phyloP scores from a whole-genome alignment of 495 filamentous ascomycete genomes.

The Penicillium argentinense region DNA sequence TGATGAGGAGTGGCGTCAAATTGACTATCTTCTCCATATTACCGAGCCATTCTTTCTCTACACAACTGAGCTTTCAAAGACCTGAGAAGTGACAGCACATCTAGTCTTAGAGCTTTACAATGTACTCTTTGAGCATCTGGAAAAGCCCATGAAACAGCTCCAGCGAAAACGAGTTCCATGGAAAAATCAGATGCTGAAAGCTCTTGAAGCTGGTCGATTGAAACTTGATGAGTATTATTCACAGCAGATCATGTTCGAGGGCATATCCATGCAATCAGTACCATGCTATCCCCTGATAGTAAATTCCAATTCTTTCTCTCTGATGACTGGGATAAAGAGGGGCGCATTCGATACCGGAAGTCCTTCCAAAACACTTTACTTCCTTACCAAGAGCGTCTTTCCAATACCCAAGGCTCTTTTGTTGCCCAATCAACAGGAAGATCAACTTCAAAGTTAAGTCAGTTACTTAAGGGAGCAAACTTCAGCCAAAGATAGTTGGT shows the following conservation, averaged over 20 bases:
- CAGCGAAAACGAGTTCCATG: background rate
- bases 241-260: conserved; percentile 3
- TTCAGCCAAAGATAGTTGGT: no score
- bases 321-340: background rate
- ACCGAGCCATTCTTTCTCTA: conserved; percentile 13
- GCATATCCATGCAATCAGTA: conserved; percentile 10
- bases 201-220: background rate
- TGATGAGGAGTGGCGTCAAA: conserved; percentile 14
- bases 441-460: no score
- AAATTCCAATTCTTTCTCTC: background rate
- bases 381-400: background rate
- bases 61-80: conserved; percentile 17
- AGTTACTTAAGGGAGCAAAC: no score
- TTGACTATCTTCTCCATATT: conserved; percentile 15
- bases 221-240: conserved; percentile 13
- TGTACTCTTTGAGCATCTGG: conserved; percentile 5
- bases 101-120: conserved; percentile 17
- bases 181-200: conserved; percentile 2
- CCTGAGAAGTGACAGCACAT: conserved; percentile 13
- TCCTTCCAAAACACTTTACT: background rate
- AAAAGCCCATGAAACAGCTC: conserved; percentile 1
- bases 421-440: no score
- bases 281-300: background rate
- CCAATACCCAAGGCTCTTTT: no score
- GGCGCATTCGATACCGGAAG: background rate